Evolutionary conservation across 2,329 filamentous ascomycete species (phyloP).

Genomic region (Gaeumannomyces sp.): DNA sequence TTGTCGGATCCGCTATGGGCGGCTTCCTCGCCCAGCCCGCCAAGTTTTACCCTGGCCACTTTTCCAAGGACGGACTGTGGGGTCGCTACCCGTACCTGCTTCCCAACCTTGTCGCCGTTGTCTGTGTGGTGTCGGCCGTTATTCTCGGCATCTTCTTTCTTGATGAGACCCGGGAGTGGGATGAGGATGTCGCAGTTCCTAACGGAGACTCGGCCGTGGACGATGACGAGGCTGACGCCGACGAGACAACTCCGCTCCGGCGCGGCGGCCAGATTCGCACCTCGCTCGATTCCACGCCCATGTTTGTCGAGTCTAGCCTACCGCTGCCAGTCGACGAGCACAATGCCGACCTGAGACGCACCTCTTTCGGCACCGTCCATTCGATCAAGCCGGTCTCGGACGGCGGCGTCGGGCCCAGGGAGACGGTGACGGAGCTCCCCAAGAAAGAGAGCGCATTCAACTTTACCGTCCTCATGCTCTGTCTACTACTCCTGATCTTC

Average conservation of each 20-base stretch:
- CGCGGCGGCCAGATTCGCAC: not conserved
- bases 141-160: conserved; percentile 7
- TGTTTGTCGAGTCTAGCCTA: conserved; percentile 5
- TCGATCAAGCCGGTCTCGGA: conserved; percentile 7
- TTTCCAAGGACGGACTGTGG: not conserved
- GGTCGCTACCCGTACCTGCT: conserved; percentile 6
- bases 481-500: conserved; percentile 2
- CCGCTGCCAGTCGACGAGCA: conserved; percentile 6
- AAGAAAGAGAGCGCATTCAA: conserved; percentile 5
- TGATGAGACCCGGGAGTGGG: conserved; percentile 3
- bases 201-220: not conserved
- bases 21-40: conserved; percentile 3
- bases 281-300: not conserved
- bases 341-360: conserved; percentile 2
- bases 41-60: conserved; percentile 1
- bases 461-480: conserved; percentile 5
- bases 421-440: not conserved
- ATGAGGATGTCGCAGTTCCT: not conserved
- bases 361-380: conserved; percentile 5
- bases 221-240: not conserved
- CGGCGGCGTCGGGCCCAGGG: too few relatives aligned
- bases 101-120: conserved; percentile 4
- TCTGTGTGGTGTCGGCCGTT: not conserved
- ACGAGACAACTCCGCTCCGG: conserved; percentile 5
- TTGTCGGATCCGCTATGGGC: conserved; percentile 81